Evolutionary conservation across 2,329 filamentous ascomycete species (phyloP).

Genomic region (Ophiosphaerella korrae): DNA sequence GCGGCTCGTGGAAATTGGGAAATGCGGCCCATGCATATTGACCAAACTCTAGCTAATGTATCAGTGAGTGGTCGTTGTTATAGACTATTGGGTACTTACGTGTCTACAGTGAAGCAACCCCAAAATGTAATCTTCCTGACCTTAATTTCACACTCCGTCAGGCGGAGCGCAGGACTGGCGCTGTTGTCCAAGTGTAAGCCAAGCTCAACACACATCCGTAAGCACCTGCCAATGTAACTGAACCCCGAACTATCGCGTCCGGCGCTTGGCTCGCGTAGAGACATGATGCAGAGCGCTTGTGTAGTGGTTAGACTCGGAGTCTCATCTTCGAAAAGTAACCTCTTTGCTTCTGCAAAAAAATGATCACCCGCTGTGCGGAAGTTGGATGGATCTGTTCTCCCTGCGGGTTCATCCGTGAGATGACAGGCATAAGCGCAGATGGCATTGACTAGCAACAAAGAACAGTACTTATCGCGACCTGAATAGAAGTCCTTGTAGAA

Average conservation of each 20-base stretch:
- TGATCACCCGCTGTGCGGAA: conserved; percentile 71
- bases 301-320: conserved; percentile 71
- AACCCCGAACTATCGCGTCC: conserved; percentile 75
- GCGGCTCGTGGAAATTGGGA: conserved; percentile 55
- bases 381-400: conserved; percentile 66
- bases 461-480: conserved; percentile 69
- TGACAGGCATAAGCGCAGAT: conserved; percentile 70
- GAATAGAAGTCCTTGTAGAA: conserved; percentile 69
- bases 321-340: conserved; percentile 63
- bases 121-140: conserved; percentile 60
- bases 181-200: conserved; percentile 63
- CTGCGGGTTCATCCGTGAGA: conserved; percentile 68
- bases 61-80: conserved; percentile 4
- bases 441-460: conserved; percentile 68
- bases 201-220: conserved; percentile 74
- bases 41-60: conserved; percentile 46
- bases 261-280: conserved; percentile 73
- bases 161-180: conserved; percentile 31
- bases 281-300: conserved; percentile 77
- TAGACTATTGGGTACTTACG: conserved; percentile 41
- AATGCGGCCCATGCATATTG: conserved; percentile 54
- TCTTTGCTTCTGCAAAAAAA: conserved; percentile 72
- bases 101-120: conserved; percentile 57
- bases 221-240: conserved; percentile 73
- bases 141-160: conserved; percentile 52